Evolutionary conservation across 2,329 filamentous ascomycete species (phyloP), one percentile per base, ranked within the genome.

Genomic region (Rugonectria rugulosa): DNA sequence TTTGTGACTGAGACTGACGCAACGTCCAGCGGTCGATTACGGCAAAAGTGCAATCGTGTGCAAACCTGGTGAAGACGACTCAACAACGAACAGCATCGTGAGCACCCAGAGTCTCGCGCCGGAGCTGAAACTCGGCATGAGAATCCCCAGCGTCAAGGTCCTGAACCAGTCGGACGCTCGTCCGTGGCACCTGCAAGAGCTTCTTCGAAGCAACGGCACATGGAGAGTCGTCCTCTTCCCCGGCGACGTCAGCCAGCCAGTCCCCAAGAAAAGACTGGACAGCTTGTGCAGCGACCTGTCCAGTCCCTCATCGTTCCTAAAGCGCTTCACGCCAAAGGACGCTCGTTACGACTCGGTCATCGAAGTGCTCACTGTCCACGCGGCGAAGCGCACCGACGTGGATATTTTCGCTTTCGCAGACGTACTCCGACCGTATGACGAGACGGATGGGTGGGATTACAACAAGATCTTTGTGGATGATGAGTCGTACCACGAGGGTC

Each of bases 181-280:
- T 8, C 81, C 85, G 0, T 86, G 81, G 80, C 80, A 86, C 31
- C 77, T 88, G 37, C 84, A 87, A 44, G 76, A 83, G 53, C 73
- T 74, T 8, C 74, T 89, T 14, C 77, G 75, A 29, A 79, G 78
- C 26, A 81, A 87, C 60, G 85, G 85, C 3, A 75, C 80, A 0
- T 88, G 84, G 72, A 75, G 85, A 17, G 68, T 88, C 24, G 70
- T 88, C 2, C 72, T 90, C 2, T 89, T 91, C 60, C 79, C 84
- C 0, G 88, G 88, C 1, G 75, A 88, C 59, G 72, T 90, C 3
- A 72, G 74, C 2, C 59, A 74, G 0, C 17, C 72, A 0, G 49
- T 49, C 1, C 82, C 85, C 53, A 53, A 55, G 40, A 49, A 19
- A 5, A 24, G 47, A 6, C 46, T 60, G 12, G 14, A 31, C 10